Evolutionary conservation across 371 early-diverging fungal genomes (phyloP).

Genomic region (Mortierella sp.): DNA sequence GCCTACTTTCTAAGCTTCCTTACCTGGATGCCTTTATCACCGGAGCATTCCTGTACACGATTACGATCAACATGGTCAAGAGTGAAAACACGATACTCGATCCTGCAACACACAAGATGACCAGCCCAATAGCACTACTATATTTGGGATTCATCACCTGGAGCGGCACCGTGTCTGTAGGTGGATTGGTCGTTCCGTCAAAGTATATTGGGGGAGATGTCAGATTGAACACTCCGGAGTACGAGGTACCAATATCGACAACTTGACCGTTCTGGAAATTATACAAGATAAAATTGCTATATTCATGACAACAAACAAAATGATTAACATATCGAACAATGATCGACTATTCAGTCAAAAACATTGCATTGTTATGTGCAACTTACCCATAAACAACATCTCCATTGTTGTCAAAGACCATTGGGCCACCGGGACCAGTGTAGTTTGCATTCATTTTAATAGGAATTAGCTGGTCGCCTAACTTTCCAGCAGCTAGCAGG

Average conservation of each 20-base stretch:
- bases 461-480: constrained; percentile 61
- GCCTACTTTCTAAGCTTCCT: background rate
- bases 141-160: constrained; percentile 64
- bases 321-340: background rate
- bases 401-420: constrained; percentile 67
- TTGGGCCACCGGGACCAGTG: constrained; percentile 71
- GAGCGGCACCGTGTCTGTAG: constrained; percentile 68
- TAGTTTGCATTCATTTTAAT: constrained; percentile 66
- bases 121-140: constrained; percentile 59
- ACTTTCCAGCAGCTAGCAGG: constrained; percentile 57
- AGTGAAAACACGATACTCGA: constrained; percentile 62
- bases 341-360: background rate
- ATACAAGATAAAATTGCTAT: constrained; percentile 68
- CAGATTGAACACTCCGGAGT: constrained; percentile 62
- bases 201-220: constrained; percentile 63
- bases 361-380: background rate
- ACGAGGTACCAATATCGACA: constrained; percentile 60
- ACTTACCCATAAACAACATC: constrained; percentile 65
- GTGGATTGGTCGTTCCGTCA: constrained; percentile 65
- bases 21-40: constrained; percentile 74
- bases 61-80: constrained; percentile 61
- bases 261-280: constrained; percentile 63
- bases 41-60: constrained; percentile 62
- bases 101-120: constrained; percentile 58
- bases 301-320: background rate